Evolutionary conservation across 163 green algal species (phyloP), one percentile per base, ranked within the genome.

Genomic region (Scenedesmus sp.): DNA sequence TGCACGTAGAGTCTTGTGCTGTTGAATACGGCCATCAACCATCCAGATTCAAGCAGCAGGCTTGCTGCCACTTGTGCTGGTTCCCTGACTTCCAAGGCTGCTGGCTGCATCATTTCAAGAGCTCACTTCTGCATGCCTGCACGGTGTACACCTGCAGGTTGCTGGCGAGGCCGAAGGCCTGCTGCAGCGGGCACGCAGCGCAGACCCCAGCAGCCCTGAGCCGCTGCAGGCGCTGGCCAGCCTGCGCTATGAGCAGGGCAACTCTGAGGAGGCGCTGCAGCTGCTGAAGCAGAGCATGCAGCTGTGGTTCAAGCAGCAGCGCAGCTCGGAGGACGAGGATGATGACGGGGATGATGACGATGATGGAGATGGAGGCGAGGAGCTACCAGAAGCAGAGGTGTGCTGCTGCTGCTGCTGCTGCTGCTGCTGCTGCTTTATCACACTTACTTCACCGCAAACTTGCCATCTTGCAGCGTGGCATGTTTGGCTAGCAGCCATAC

Each of bases 161-260:
- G 90, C 89, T 55, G 88, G 56, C 34, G 92, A 96, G 76, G 91
- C 93, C 10, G 95, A 97, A 92, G 74, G 76, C 83, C 90, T 98
- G 76, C 90, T 98, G 77, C 76, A 91, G n/a, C 93, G 95, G 67
- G 96, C 97, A 8, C 34, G 60, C 2, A 56, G 86, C 0, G 82
- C 93, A 1, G 88, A 94, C 60, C 88, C 94, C n/a, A 55, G 8
- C 73, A 97, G 91, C 85, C 96, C 97, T 73, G 97, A 99, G 94
- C 97, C 97, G 15, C 82, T 96, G 84, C 96, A 97, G 93, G 93
- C 87, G 56, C 91, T 97, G 56, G 96, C 96, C 64, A 95, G 92
- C 84, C 86, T 99, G 90, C 93, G 92, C 10, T 90, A 96, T 79
- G 91, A 97, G 92, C 95, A 97, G 90, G 96, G 95, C 2, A 90